These are phyloP conservation scores for Mycena galericulata DNA, from an alignment of 768 basidiomycete species.

Conservation along the genomic window DNA sequence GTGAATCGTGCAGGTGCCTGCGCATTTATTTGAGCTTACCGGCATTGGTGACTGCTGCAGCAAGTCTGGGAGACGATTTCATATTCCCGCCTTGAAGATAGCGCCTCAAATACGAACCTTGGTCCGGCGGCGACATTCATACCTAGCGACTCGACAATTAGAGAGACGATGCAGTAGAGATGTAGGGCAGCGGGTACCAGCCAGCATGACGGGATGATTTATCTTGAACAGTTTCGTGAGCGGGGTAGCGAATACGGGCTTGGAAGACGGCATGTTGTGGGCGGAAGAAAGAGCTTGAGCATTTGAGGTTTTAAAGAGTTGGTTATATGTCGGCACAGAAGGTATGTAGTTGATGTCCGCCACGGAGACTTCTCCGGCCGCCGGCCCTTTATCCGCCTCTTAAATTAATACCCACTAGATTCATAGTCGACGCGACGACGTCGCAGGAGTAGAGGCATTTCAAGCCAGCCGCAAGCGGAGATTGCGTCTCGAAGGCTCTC, in stretches of 20 bases:
- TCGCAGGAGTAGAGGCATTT: no score
- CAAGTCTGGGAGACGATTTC: slow-evolving; percentile 53
- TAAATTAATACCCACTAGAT: no score
- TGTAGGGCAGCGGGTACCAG: slow-evolving; percentile 52
- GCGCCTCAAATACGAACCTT: slow-evolving; percentile 44
- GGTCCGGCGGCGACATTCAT: slow-evolving; percentile 93
- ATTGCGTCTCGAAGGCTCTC: no score
- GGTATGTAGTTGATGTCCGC: no score
- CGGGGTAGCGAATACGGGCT: slow-evolving; percentile 75
- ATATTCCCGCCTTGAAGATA: background rate
- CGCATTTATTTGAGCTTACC: slow-evolving; percentile 51
- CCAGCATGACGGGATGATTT: slow-evolving; percentile 87
- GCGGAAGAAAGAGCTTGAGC: background rate
- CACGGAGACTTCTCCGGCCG: no score
- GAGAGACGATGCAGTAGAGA: background rate
- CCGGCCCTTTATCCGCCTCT: no score
- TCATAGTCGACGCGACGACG: no score
- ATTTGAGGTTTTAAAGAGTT: background rate
- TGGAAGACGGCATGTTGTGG: slow-evolving; percentile 72
- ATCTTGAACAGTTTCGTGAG: slow-evolving; percentile 83
- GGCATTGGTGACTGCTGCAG: slow-evolving; percentile 92
- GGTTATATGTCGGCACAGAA: no score
- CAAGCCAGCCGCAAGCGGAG: no score
- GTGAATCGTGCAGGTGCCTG: background rate
- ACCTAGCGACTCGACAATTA: slow-evolving; percentile 37